Conservation (phyloP, 208 protist species). For the Vickermania ingenoplastis region DNA sequence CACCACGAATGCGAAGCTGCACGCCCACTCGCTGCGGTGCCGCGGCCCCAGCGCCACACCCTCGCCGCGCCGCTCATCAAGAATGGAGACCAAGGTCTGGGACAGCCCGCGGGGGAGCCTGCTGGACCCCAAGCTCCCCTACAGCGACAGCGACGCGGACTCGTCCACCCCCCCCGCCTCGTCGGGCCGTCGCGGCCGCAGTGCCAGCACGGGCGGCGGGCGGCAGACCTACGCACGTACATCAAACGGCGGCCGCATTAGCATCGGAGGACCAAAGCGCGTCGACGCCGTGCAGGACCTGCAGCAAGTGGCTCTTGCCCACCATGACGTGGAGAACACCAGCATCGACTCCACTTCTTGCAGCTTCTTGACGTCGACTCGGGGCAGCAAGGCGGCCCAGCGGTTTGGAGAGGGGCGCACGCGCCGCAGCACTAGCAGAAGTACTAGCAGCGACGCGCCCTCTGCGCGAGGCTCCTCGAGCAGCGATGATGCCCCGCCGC, state of each 20-base stretch:
- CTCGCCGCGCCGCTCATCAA: slow-evolving; percentile 63
- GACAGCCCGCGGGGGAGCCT: slow-evolving; percentile 53
- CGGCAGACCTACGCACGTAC: slow-evolving; percentile 45
- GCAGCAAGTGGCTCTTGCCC: slow-evolving; percentile 34
- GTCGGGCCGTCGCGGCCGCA: background rate
- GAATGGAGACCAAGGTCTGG: slow-evolving; percentile 81
- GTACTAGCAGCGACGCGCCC: too few species aligned
- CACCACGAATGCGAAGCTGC: slow-evolving; percentile 58
- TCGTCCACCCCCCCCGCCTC: background rate
- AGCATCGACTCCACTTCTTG: background rate
- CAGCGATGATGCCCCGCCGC: background rate
- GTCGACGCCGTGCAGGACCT: slow-evolving; percentile 47
- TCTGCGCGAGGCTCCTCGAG: background rate
- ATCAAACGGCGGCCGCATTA: slow-evolving; percentile 68
- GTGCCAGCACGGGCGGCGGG: slow-evolving; percentile 3
- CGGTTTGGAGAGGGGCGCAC: background rate
- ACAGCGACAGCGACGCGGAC: slow-evolving; percentile 6
- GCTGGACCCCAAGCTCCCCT: slow-evolving; percentile 58
- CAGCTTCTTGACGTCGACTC: background rate
- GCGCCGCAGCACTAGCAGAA: slow-evolving; percentile 3
- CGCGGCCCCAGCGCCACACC: slow-evolving; percentile 68
- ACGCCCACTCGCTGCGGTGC: slow-evolving; percentile 66
- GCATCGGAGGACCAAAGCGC: slow-evolving; percentile 27
- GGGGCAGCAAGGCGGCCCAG: background rate
- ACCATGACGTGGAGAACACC: slow-evolving; percentile 12